Percentiles rank a stretch among this genome's conserved stretches.
These are phyloP conservation scores for Entrophospora sp. DNA, from an alignment of 192 early-diverging fungal species.

Conservation along the genomic window DNA sequence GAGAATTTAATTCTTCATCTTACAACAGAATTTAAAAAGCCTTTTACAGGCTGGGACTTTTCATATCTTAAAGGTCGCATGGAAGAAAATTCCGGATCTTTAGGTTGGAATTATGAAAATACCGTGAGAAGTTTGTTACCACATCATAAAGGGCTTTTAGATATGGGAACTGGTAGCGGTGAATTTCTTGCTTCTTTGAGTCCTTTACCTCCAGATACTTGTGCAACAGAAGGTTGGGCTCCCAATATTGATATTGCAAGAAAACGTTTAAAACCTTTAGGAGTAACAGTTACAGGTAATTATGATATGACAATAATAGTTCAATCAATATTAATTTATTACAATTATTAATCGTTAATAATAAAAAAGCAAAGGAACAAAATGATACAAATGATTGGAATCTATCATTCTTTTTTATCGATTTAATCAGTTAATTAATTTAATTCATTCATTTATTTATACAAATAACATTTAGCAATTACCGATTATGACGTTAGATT, in stretches of 20 bases:
- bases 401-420: not conserved
- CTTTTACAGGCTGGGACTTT: slow-evolving; percentile 23
- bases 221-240: slow-evolving; percentile 25
- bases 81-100: not conserved
- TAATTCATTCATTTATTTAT: not conserved
- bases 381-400: no score
- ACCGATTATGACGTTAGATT: slow-evolving; percentile 16
- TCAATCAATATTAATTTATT: no score
- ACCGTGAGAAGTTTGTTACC: slow-evolving; percentile 19
- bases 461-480: not conserved
- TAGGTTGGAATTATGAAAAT: slow-evolving; percentile 21
- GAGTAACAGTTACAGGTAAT: slow-evolving; percentile 21
- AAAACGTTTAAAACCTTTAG: slow-evolving; percentile 13
- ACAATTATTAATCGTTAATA: no score
- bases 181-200: slow-evolving; percentile 22
- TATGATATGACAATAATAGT: no score
- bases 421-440: not conserved
- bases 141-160: slow-evolving; percentile 9
- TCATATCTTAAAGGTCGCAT: slow-evolving; percentile 26
- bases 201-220: slow-evolving; percentile 10
- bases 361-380: no score
- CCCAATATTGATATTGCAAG: slow-evolving; percentile 24
- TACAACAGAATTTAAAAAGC: slow-evolving; percentile 3
- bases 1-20: not conserved
- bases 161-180: slow-evolving; percentile 24